Conservation (phyloP, 495 filamentous ascomycete species). For the Pseudevernia furfuracea region DNA sequence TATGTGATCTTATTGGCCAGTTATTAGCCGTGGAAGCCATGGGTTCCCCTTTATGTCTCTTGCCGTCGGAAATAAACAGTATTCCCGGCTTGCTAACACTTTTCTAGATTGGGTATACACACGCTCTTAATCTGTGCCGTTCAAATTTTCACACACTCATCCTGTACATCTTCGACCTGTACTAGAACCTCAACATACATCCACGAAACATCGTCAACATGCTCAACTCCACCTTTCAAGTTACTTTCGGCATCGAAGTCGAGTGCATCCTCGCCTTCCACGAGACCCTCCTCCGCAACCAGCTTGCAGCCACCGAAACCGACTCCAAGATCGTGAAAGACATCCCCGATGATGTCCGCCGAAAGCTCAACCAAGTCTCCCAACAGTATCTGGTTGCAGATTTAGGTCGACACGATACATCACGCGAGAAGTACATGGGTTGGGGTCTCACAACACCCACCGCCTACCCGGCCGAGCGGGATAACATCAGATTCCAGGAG, state of each 20-base stretch:
- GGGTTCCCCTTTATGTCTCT: not conserved
- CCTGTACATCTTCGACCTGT: not conserved
- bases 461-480: not conserved
- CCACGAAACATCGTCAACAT: conserved; percentile 1
- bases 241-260: conserved; percentile 27
- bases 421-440: conserved; percentile 23
- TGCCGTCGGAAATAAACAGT: not conserved
- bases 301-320: conserved; percentile 12
- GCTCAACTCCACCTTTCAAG: conserved; percentile 11
- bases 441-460: conserved; percentile 23
- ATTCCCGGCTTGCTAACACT: not conserved
- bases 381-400: conserved; percentile 8
- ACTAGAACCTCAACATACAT: not conserved
- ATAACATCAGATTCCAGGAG: not conserved
- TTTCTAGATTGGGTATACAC: not conserved
- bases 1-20: not conserved
- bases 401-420: not conserved
- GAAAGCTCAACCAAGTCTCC: conserved; percentile 6
- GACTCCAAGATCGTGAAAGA: conserved; percentile 19
- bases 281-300: conserved; percentile 17
- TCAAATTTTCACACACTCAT: not conserved
- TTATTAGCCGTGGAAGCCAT: not conserved
- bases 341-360: conserved; percentile 13
- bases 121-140: not conserved
- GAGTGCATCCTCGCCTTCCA: conserved; percentile 27